These are phyloP conservation scores for Trichophyton benhamiae DNA, from an alignment of 2,329 filamentous ascomycete species.

Conservation along the genomic window DNA sequence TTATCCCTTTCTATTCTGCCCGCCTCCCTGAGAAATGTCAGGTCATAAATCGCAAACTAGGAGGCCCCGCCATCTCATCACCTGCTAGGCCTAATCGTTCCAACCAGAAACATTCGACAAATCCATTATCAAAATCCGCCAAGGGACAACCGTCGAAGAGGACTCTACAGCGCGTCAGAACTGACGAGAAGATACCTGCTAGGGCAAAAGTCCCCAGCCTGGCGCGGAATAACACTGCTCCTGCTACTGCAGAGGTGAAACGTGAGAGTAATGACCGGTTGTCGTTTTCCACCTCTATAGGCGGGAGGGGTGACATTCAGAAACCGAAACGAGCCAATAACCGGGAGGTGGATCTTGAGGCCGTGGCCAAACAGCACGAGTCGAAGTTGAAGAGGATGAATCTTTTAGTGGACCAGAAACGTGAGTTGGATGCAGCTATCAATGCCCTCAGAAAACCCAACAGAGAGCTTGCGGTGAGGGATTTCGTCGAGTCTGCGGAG, in stretches of 20 bases:
- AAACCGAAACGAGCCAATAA: conserved; percentile 34
- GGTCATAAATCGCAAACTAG: conserved; percentile 36
- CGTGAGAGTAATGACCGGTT: conserved; percentile 32
- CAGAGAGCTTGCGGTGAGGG: conserved; percentile 33
- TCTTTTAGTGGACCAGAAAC: conserved; percentile 35
- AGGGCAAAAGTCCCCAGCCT: conserved; percentile 26
- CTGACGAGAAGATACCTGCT: conserved; percentile 30
- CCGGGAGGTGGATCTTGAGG: conserved; percentile 38
- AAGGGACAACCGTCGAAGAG: conserved; percentile 17
- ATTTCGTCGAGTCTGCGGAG: conserved; percentile 33
- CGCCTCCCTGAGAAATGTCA: conserved; percentile 38
- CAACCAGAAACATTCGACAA: conserved; percentile 20
- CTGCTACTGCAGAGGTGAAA: conserved; percentile 30
- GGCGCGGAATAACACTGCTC: conserved; percentile 32
- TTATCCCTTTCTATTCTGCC: conserved; percentile 39
- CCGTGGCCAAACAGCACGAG: conserved; percentile 34
- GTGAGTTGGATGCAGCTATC: conserved; percentile 38
- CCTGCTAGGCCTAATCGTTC: conserved; percentile 25
- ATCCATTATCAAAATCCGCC: conserved; percentile 16
- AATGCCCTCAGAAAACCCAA: conserved; percentile 37
- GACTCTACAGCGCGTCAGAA: conserved; percentile 36
- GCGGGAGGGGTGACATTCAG: conserved; percentile 33
- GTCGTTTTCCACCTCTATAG: conserved; percentile 20
- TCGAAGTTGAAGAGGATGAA: conserved; percentile 36
- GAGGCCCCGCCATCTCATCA: conserved; percentile 29